phyloP scores from a whole-genome alignment of 1,284 basidiomycete species.

The Cryptococcus sp. region DNA sequence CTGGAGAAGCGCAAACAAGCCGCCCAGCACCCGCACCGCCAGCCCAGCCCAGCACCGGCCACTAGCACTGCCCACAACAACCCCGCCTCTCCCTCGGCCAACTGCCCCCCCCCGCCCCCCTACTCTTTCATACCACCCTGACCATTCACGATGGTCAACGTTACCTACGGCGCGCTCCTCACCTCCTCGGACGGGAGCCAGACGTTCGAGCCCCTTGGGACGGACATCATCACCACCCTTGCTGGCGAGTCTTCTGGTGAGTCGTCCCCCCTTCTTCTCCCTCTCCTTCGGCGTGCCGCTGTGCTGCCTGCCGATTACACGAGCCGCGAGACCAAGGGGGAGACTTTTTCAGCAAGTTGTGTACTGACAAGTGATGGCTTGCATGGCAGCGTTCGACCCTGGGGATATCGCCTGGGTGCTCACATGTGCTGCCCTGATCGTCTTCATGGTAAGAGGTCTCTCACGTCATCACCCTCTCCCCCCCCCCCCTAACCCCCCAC shows the following conservation, averaged over 20 bases:
- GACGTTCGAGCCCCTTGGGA: conserved; percentile 26
- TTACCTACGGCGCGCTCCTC: conserved; percentile 20
- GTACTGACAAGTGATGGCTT: background rate
- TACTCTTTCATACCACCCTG: no score
- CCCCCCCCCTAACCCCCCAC: background rate
- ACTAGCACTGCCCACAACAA: no score
- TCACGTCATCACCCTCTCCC: background rate
- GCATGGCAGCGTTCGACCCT: conserved; percentile 57
- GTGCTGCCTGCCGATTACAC: background rate
- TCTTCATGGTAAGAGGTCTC: conserved; percentile 49
- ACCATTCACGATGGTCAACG: conserved; percentile 18
- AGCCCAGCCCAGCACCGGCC: no score
- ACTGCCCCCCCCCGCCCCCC: no score
- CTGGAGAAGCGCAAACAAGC: no score
- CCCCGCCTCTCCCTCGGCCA: no score
- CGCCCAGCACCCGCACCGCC: no score
- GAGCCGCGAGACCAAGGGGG: no score
- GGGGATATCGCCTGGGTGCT: conserved; percentile 83
- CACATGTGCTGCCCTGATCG: conserved; percentile 72
- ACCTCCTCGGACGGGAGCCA: conserved; percentile 18
- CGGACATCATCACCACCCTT: conserved; percentile 32
- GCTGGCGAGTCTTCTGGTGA: conserved; percentile 18
- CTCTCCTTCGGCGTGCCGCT: background rate
- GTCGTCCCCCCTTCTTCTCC: background rate
- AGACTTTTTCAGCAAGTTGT: background rate